Evolutionary conservation across 2,329 filamentous ascomycete species (phyloP).

Genomic region (Cytospora schulzeri): DNA sequence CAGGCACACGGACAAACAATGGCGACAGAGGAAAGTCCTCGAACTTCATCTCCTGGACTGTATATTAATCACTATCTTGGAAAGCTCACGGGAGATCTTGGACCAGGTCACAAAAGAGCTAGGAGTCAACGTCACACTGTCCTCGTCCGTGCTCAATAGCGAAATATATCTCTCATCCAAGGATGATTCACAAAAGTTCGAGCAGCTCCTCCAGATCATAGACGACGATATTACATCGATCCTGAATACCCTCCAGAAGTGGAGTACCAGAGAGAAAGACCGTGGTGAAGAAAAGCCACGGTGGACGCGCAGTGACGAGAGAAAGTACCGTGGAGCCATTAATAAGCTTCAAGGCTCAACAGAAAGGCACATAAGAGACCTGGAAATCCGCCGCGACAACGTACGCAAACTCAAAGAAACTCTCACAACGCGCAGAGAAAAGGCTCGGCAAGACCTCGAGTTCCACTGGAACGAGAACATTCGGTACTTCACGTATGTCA

Average conservation of each 20-base stretch:
- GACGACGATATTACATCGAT: constrained; percentile 15
- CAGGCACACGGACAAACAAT: constrained; percentile 26
- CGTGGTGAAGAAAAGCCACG: constrained; percentile 34
- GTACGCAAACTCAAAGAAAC: constrained; percentile 6
- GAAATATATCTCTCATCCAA: neutral
- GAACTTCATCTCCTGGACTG: constrained; percentile 34
- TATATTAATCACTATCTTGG: constrained; percentile 21
- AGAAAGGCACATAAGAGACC: constrained; percentile 9
- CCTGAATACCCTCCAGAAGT: constrained; percentile 23
- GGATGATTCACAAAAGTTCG: constrained; percentile 10
- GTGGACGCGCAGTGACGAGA: constrained; percentile 38
- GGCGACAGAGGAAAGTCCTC: constrained; percentile 36
- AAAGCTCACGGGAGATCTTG: neutral
- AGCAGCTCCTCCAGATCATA: constrained; percentile 2
- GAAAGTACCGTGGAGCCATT: constrained; percentile 33
- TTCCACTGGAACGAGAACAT: constrained; percentile 34
- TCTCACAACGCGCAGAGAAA: constrained; percentile 6
- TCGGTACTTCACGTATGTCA: constrained; percentile 39
- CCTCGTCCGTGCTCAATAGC: neutral
- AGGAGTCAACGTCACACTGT: neutral
- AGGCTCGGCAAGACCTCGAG: constrained; percentile 25
- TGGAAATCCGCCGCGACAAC: constrained; percentile 7
- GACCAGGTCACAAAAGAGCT: neutral
- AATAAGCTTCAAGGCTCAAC: constrained; percentile 15
- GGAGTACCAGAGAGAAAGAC: constrained; percentile 34